Conservation (phyloP, 768 basidiomycete species). For the Amanita muscaria region DNA sequence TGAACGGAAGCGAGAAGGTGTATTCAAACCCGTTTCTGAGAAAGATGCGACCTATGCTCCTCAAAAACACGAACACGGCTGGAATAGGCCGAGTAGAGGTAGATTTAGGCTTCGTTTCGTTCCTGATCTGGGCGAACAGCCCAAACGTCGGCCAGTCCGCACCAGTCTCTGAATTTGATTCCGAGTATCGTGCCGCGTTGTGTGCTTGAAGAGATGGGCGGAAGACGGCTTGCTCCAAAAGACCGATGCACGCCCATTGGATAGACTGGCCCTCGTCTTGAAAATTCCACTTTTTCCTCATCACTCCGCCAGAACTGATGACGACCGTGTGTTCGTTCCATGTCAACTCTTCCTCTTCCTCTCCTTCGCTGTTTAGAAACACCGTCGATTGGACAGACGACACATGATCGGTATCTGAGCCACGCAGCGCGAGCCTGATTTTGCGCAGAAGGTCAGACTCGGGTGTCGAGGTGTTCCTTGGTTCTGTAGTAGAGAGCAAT, state of each 20-base stretch:
- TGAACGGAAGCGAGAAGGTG: constrained; percentile 73
- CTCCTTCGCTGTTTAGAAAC: constrained; percentile 27
- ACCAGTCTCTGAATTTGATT: constrained; percentile 19
- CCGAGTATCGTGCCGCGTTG: constrained; percentile 21
- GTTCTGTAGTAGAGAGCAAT: constrained; percentile 26
- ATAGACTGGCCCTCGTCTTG: constrained; percentile 61
- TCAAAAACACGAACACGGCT: constrained; percentile 70
- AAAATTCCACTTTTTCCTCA: constrained; percentile 69
- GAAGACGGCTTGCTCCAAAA: constrained; percentile 44
- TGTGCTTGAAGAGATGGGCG: constrained; percentile 19
- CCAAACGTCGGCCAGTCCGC: constrained; percentile 41
- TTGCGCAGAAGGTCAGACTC: constrained; percentile 42
- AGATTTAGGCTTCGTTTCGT: constrained; percentile 27
- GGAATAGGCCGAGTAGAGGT: constrained; percentile 34
- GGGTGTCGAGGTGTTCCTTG: constrained; percentile 13
- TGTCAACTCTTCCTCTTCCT: constrained; percentile 55
- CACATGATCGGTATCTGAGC: constrained; percentile 24
- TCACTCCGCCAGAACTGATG: constrained; percentile 57
- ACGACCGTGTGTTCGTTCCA: constrained; percentile 64
- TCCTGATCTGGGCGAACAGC: constrained; percentile 39
- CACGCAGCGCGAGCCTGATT: constrained; percentile 52
- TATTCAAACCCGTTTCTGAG: constrained; percentile 64
- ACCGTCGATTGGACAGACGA: constrained; percentile 34
- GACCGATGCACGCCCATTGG: constrained; percentile 75
- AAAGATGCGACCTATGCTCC: constrained; percentile 66